Conservation (phyloP, 2,329 filamentous ascomycete species). For the Pyrenophora tritici-repentis region DNA sequence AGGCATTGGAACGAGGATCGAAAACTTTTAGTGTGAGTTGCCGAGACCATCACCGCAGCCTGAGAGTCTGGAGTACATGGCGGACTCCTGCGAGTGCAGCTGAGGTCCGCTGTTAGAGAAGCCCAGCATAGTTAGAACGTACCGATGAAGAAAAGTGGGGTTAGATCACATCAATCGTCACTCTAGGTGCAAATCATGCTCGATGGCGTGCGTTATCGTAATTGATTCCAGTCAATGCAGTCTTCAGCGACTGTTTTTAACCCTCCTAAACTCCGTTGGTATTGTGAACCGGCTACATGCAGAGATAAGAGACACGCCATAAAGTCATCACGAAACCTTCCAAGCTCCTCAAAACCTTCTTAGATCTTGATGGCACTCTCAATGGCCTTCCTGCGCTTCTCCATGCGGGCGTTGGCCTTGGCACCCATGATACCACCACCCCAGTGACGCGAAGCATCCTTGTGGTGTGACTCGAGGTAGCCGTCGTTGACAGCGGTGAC, state of each 20-base stretch:
- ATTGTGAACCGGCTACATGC: constrained; percentile 48
- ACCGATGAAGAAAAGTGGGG: too few species aligned
- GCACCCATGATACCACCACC: constrained; percentile 99
- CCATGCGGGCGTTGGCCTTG: constrained; percentile 79
- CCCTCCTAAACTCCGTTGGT: constrained; percentile 49
- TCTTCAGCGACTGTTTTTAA: constrained; percentile 43
- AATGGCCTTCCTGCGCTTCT: constrained; percentile 93
- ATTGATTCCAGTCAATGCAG: constrained; percentile 46
- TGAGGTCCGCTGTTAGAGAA: not conserved
- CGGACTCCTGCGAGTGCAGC: constrained; percentile 15
- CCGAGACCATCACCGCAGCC: not conserved
- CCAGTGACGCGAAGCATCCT: constrained; percentile 91
- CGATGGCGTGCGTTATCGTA: constrained; percentile 40
- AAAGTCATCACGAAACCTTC: constrained; percentile 38
- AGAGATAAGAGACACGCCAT: constrained; percentile 48
- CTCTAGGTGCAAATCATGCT: constrained; percentile 25
- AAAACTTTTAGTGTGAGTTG: constrained; percentile 48
- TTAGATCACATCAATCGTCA: constrained; percentile 13
- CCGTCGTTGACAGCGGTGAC: constrained; percentile 96
- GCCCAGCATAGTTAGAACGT: not conserved
- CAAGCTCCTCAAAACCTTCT: constrained; percentile 42
- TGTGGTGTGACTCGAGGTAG: constrained; percentile 87
- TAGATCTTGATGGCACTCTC: constrained; percentile 99
- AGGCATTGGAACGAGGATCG: constrained; percentile 60
- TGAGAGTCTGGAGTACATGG: not conserved